Conservation (phyloP, 305 asterid species). For the Solanum hybrid region DNA sequence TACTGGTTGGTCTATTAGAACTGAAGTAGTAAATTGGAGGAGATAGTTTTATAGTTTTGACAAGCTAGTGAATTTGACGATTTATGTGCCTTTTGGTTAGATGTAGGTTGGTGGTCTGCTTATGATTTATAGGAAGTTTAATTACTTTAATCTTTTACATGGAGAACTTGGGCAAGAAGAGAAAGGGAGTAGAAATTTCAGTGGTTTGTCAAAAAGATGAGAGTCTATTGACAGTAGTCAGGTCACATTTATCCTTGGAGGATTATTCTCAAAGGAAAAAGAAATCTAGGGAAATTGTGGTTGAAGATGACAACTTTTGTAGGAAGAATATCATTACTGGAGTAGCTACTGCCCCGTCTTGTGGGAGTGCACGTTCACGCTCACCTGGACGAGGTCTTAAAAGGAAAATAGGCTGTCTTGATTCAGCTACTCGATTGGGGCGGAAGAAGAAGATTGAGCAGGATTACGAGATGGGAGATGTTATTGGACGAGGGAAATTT, state of each 20-base stretch:
- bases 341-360: slow-evolving; percentile 69
- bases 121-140: slow-evolving; percentile 12
- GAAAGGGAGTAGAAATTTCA: slow-evolving; percentile 60
- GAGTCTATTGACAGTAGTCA: slow-evolving; percentile 25
- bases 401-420: slow-evolving; percentile 85
- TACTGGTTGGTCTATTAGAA: background rate
- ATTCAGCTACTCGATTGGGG: slow-evolving; percentile 60
- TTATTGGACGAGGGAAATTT: slow-evolving; percentile 66
- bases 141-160: slow-evolving; percentile 18
- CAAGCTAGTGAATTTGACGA: background rate
- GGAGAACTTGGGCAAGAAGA: slow-evolving; percentile 77
- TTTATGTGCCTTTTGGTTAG: background rate
- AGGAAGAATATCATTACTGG: slow-evolving; percentile 45
- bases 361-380: slow-evolving; percentile 39
- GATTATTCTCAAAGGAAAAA: slow-evolving; percentile 66
- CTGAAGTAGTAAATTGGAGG: slow-evolving; percentile 1
- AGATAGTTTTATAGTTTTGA: background rate
- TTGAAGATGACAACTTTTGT: slow-evolving; percentile 27
- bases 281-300: slow-evolving; percentile 58
- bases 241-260: slow-evolving; percentile 64
- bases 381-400: slow-evolving; percentile 62
- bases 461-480: slow-evolving; percentile 47
- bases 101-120: slow-evolving; percentile 14
- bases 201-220: slow-evolving; percentile 15
- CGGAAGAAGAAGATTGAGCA: slow-evolving; percentile 74